Conservation (phyloP, 2,329 filamentous ascomycete species). For the Thielaviopsis populi region DNA sequence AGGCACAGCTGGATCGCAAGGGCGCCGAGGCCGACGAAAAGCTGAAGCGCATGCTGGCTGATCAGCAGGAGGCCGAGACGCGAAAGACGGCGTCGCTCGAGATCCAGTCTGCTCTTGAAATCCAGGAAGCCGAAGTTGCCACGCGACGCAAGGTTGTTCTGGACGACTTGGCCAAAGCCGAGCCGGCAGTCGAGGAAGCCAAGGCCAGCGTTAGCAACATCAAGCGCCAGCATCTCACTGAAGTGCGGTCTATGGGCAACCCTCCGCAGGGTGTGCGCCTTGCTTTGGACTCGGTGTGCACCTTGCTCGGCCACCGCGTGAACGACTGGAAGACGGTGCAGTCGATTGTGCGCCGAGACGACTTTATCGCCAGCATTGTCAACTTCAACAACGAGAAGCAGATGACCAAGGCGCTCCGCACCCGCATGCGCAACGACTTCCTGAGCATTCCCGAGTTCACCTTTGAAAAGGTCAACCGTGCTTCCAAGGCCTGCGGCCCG, state of each 20-base stretch:
- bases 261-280: conserved; percentile 82
- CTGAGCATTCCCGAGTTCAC: conserved; percentile 90
- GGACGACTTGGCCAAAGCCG: conserved; percentile 73
- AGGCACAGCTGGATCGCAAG: conserved; percentile 81
- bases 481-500: conserved; percentile 91
- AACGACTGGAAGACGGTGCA: conserved; percentile 86
- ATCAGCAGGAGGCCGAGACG: conserved; percentile 88
- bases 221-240: conserved; percentile 90
- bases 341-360: conserved; percentile 73
- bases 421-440: conserved; percentile 87
- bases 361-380: conserved; percentile 96
- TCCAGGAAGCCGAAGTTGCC: conserved; percentile 79
- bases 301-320: conserved; percentile 77
- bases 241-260: conserved; percentile 93
- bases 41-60: conserved; percentile 88
- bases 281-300: conserved; percentile 91
- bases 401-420: conserved; percentile 71
- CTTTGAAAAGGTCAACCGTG: conserved; percentile 88
- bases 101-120: conserved; percentile 73
- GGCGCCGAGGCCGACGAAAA: conserved; percentile 95
- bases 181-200: conserved; percentile 83
- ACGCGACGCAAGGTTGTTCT: conserved; percentile 70
- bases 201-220: conserved; percentile 97
- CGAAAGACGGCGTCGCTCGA: conserved; percentile 77
- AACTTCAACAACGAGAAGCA: conserved; percentile 90